phyloP scores from a whole-genome alignment of 2,329 filamentous ascomycete species.

The Talaromyces albobiverticillius region DNA sequence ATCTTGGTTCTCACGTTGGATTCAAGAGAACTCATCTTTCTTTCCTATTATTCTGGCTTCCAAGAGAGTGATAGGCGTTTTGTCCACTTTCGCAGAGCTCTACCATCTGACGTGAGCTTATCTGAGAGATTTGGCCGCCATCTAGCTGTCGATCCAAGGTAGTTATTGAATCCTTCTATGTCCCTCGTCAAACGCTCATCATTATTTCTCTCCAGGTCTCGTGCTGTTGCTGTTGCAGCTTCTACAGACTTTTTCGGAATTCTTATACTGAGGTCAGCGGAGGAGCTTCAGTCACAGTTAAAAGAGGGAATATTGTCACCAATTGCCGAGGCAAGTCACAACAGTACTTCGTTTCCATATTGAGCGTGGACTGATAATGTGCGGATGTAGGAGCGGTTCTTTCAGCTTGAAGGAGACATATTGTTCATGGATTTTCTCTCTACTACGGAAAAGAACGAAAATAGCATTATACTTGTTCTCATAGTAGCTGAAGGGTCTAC shows the following conservation, averaged over 20 bases:
- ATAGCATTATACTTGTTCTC: conserved; percentile 74
- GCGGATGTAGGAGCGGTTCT: conserved; percentile 42
- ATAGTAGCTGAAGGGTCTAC: conserved; percentile 46
- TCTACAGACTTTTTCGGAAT: conserved; percentile 69
- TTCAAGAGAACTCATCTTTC: conserved; percentile 69
- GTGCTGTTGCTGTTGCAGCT: conserved; percentile 66
- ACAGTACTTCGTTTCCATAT: background rate
- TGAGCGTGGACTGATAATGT: background rate
- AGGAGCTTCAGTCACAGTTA: conserved; percentile 52
- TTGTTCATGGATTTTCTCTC: conserved; percentile 84
- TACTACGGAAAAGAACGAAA: conserved; percentile 62
- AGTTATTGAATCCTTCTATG: conserved; percentile 27
- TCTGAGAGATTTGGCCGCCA: conserved; percentile 59
- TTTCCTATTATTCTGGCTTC: conserved; percentile 56
- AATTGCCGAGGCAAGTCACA: conserved; percentile 51
- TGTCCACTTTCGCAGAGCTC: conserved; percentile 56
- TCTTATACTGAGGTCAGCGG: conserved; percentile 63
- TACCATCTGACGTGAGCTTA: conserved; percentile 56
- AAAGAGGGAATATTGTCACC: conserved; percentile 52
- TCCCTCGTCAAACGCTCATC: conserved; percentile 4
- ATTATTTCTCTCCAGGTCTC: conserved; percentile 37
- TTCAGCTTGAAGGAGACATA: conserved; percentile 67
- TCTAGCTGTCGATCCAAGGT: conserved; percentile 76
- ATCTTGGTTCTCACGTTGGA: conserved; percentile 74
- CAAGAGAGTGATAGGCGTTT: conserved; percentile 54